Conservation (phyloP, 148 eudicot genomes). For the Camellia granthamiana region DNA sequence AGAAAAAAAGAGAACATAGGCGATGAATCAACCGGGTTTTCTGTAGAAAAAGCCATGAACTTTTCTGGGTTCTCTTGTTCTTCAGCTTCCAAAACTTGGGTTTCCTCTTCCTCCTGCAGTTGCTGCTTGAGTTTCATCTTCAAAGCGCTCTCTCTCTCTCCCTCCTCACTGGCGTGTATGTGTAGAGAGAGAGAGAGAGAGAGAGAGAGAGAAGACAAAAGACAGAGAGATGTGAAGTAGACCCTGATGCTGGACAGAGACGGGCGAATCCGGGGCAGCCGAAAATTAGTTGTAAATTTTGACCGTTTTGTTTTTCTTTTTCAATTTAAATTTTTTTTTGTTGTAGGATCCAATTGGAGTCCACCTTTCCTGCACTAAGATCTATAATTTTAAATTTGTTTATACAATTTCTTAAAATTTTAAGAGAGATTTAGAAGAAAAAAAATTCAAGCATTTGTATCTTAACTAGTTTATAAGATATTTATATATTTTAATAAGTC, state of each 20-base stretch:
- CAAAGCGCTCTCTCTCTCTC: conserved; percentile 7
- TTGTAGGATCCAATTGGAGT: too few species aligned
- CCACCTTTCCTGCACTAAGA: too few species aligned
- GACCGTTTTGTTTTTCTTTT: not conserved
- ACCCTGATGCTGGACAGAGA: not conserved
- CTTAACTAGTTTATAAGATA: too few species aligned
- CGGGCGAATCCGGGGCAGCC: conserved; percentile 11
- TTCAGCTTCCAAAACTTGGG: not conserved
- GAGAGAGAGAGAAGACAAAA: not conserved
- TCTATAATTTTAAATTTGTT: too few species aligned
- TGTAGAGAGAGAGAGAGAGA: not conserved
- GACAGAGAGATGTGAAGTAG: not conserved
- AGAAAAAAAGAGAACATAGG: not conserved
- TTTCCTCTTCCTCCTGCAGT: conserved; percentile 11
- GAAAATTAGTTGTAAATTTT: conserved; percentile 5
- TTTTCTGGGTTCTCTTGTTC: not conserved
- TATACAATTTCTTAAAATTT: too few species aligned
- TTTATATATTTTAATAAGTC: too few species aligned
- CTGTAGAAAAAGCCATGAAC: not conserved
- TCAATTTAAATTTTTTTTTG: not conserved
- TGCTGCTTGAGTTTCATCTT: not conserved
- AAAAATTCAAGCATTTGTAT: too few species aligned
- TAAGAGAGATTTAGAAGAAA: too few species aligned
- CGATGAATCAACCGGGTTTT: conserved; percentile 12
- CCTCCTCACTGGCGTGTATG: not conserved